Conservation (phyloP, 1,284 basidiomycete genomes). For the Polyporus tsugae region DNA sequence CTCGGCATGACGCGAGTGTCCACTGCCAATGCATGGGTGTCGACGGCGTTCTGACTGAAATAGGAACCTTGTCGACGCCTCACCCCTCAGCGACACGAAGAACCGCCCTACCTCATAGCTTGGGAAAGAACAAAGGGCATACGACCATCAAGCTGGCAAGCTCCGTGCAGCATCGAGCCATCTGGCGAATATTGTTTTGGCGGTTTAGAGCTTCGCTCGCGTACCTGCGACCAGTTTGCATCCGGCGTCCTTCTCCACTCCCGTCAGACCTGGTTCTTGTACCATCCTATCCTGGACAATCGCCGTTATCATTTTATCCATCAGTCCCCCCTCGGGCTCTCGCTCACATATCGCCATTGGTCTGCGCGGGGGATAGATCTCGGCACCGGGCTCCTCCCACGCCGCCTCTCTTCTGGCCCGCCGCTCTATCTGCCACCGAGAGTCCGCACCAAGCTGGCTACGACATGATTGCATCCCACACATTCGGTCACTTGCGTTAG, state of each 20-base stretch:
- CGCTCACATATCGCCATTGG: slow-evolving; percentile 31
- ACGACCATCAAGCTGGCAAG: slow-evolving; percentile 20
- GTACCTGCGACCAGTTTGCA: slow-evolving; percentile 25
- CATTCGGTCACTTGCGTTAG: not conserved
- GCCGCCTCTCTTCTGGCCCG: slow-evolving; percentile 10
- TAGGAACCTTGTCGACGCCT: slow-evolving; percentile 7
- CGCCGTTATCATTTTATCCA: slow-evolving; percentile 29
- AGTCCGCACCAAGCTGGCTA: not conserved
- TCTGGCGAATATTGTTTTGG: slow-evolving; percentile 23
- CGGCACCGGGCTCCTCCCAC: slow-evolving; percentile 32
- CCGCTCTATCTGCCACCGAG: slow-evolving; percentile 15
- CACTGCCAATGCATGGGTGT: not conserved
- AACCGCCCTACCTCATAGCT: slow-evolving; percentile 3
- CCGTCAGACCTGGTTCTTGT: slow-evolving; percentile 12
- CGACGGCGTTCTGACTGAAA: slow-evolving; percentile 7
- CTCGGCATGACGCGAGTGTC: slow-evolving; percentile 4
- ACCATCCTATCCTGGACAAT: slow-evolving; percentile 29
- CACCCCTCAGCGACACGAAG: not conserved
- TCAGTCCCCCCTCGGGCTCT: slow-evolving; percentile 16
- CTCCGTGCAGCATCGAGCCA: slow-evolving; percentile 19
- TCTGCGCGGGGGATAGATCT: slow-evolving; percentile 22
- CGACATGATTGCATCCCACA: slow-evolving; percentile 4
- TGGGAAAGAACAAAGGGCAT: slow-evolving; percentile 13
- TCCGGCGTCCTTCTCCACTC: slow-evolving; percentile 25
- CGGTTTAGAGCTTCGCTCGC: slow-evolving; percentile 26